Percentiles rank a stretch among this genome's conserved stretches.
Evolutionary conservation across 1,284 basidiomycete genomes (phyloP).

Genomic region (Puccinia polysora): DNA sequence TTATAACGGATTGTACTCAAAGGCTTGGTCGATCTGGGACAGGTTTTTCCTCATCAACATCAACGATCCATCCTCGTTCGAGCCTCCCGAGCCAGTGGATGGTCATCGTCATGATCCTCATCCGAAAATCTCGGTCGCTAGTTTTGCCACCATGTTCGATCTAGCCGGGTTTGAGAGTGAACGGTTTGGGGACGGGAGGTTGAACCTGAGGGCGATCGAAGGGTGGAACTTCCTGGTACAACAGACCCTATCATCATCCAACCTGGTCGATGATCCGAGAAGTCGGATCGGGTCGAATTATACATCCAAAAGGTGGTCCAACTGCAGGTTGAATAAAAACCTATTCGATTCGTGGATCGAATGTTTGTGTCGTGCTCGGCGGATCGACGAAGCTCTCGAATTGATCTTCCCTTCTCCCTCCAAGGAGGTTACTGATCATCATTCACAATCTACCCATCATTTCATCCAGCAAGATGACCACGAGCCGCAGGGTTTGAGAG

Average conservation of each 20-base stretch:
- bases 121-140: constrained; percentile 60
- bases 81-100: not conserved
- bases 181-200: constrained; percentile 46
- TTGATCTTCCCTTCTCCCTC: constrained; percentile 57
- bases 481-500: too few relatives aligned
- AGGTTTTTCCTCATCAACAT: constrained; percentile 59
- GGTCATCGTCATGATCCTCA: not conserved
- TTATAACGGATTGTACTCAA: constrained; percentile 64
- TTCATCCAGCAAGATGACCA: too few relatives aligned
- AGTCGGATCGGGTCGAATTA: constrained; percentile 60
- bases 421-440: too few relatives aligned
- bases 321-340: constrained; percentile 56
- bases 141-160: constrained; percentile 77
- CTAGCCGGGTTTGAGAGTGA: constrained; percentile 65
- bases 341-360: constrained; percentile 77
- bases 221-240: not conserved
- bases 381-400: constrained; percentile 65
- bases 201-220: constrained; percentile 37
- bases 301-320: constrained; percentile 55
- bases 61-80: constrained; percentile 56
- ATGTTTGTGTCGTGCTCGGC: constrained; percentile 69
- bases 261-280: constrained; percentile 58
- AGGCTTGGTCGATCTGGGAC: constrained; percentile 77
- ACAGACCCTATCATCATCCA: constrained; percentile 34
- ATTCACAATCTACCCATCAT: too few relatives aligned